Percentiles rank a stretch among this genome's conserved stretches.
Evolutionary conservation across 2,329 filamentous ascomycete genomes (phyloP).

Genomic region (Cordyceps tenuipes): DNA sequence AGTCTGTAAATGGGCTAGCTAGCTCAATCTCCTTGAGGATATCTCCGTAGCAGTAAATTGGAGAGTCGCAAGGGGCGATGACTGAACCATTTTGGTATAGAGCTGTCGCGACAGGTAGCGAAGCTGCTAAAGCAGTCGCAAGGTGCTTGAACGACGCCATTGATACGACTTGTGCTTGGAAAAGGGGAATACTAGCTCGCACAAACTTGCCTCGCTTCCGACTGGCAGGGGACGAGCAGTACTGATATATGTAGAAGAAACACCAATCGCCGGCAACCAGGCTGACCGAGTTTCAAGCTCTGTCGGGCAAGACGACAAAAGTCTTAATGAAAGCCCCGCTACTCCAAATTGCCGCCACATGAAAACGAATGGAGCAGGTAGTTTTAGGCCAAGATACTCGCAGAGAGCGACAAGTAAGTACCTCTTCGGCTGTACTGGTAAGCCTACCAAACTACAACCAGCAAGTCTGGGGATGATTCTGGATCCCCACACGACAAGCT

Average conservation of each 20-base stretch:
- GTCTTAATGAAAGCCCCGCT: conserved; percentile 3
- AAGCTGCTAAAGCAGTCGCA: conserved; percentile 21
- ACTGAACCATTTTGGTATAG: conserved; percentile 53
- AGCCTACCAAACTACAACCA: not conserved
- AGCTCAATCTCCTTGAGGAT: conserved; percentile 55
- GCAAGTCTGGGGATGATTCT: conserved; percentile 1
- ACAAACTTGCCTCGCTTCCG: not conserved
- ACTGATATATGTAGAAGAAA: conserved; percentile 1
- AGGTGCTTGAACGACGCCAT: conserved; percentile 22
- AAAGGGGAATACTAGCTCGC: not conserved
- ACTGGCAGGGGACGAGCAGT: not conserved
- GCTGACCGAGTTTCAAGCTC: not conserved
- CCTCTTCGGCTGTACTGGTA: not conserved
- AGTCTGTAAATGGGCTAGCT: conserved; percentile 55
- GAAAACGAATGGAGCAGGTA: not conserved
- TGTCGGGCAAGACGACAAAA: not conserved
- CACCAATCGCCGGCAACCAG: not conserved
- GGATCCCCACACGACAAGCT: conserved; percentile 3
- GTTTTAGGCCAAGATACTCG: not conserved
- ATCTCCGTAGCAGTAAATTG: conserved; percentile 59
- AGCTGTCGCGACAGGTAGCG: conserved; percentile 27
- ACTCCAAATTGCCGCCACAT: not conserved
- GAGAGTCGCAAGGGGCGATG: conserved; percentile 57
- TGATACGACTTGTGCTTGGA: not conserved
- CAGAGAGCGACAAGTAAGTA: not conserved